These are phyloP conservation scores for Umbellularia californica DNA, from an alignment of 164 flowering plant genomes.

Conservation along the genomic window DNA sequence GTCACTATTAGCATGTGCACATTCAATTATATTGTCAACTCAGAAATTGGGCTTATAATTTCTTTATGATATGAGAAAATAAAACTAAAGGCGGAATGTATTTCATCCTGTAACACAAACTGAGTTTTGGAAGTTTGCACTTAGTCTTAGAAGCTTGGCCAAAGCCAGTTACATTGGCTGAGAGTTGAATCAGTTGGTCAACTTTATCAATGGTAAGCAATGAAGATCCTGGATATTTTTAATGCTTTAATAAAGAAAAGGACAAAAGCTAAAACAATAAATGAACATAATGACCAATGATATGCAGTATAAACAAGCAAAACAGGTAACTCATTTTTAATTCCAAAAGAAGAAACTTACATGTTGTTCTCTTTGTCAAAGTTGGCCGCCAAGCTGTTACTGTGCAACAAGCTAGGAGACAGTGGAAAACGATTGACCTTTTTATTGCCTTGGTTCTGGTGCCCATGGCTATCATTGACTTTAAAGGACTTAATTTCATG, in stretches of 20 bases:
- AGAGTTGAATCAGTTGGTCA: neutral
- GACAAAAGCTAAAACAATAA: neutral
- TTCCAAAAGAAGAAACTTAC: constrained; percentile 44
- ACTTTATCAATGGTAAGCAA: too few relatives aligned
- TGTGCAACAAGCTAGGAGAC: constrained; percentile 86
- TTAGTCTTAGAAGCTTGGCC: neutral
- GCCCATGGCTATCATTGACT: constrained; percentile 28
- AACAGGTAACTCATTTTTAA: neutral
- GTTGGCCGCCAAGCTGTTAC: constrained; percentile 33
- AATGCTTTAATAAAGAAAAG: neutral
- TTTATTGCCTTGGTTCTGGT: constrained; percentile 43
- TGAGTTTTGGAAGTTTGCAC: neutral
- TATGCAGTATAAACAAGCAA: neutral
- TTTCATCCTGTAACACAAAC: too few relatives aligned
- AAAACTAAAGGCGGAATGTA: too few relatives aligned
- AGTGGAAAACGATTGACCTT: constrained; percentile 44
- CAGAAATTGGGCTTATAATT: too few relatives aligned
- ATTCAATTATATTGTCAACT: too few relatives aligned
- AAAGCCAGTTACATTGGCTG: neutral
- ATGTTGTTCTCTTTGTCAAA: constrained; percentile 51
- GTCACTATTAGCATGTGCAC: too few relatives aligned
- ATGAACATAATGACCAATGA: neutral
- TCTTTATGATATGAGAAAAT: too few relatives aligned
- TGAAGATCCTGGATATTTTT: neutral
- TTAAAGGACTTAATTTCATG: constrained; percentile 49